Evolutionary conservation across 306 rosid species (phyloP).

Genomic region (Comarum palustre): DNA sequence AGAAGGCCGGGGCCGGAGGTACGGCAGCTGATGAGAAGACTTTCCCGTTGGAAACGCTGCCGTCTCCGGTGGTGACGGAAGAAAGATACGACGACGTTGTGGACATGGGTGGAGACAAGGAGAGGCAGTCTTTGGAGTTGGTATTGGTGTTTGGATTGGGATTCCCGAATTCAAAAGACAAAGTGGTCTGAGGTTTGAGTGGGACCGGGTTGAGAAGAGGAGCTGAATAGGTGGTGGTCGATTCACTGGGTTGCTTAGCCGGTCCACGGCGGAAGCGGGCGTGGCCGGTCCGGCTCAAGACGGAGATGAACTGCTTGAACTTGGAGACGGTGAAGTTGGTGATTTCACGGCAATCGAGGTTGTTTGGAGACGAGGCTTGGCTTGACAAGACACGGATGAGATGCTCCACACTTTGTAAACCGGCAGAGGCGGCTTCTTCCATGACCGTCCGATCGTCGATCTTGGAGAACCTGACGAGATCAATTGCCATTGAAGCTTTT

Average conservation of each 20-base stretch:
- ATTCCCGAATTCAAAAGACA: background rate
- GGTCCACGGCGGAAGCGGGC: conserved; percentile 89
- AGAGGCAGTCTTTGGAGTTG: conserved; percentile 25
- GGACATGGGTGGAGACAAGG: conserved; percentile 49
- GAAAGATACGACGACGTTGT: conserved; percentile 63
- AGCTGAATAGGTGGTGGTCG: background rate
- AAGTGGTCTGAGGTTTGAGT: background rate
- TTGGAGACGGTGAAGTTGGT: conserved; percentile 70
- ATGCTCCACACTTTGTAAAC: conserved; percentile 67
- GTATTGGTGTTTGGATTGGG: background rate
- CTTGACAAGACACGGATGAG: conserved; percentile 51
- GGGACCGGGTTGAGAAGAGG: background rate
- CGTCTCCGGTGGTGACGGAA: conserved; percentile 59
- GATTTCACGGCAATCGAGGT: conserved; percentile 52
- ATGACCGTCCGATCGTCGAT: conserved; percentile 52
- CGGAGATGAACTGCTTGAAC: conserved; percentile 60
- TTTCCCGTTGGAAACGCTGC: conserved; percentile 68
- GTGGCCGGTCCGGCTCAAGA: conserved; percentile 74
- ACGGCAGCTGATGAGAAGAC: conserved; percentile 33
- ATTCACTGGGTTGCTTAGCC: background rate
- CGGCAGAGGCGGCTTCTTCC: conserved; percentile 67
- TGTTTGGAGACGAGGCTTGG: conserved; percentile 11
- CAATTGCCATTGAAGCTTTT: conserved; percentile 43
- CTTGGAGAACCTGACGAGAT: conserved; percentile 29
- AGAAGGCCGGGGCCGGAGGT: conserved; percentile 24